phyloP scores from a whole-genome alignment of 331 rosid genomes.

The Rhamnella rubrinervis region DNA sequence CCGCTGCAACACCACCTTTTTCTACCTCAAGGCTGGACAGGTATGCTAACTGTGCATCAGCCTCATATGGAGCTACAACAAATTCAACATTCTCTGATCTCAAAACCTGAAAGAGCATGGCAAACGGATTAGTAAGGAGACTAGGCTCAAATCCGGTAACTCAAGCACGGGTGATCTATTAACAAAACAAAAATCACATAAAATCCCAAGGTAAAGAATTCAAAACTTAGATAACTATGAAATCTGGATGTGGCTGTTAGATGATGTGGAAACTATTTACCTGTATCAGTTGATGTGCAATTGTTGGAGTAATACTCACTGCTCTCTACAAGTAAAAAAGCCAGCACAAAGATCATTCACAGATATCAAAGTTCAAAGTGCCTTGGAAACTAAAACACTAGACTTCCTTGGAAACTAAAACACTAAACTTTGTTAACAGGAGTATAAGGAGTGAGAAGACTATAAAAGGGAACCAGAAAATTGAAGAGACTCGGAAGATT shows the following conservation, averaged over 20 bases:
- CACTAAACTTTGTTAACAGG: neutral
- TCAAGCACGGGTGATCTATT: neutral
- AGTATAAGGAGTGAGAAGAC: neutral
- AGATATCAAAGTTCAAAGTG: neutral
- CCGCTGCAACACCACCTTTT: slow-evolving; percentile 71
- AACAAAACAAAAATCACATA: neutral
- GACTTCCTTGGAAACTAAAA: too few species aligned
- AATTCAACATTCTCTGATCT: slow-evolving; percentile 79
- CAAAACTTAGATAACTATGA: neutral
- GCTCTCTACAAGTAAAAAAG: slow-evolving; percentile 63
- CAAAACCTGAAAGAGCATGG: slow-evolving; percentile 51
- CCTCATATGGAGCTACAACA: slow-evolving; percentile 96
- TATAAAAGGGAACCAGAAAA: neutral
- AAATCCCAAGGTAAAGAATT: neutral
- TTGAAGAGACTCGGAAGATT: neutral
- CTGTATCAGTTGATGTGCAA: slow-evolving; percentile 80
- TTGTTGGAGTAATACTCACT: slow-evolving; percentile 68
- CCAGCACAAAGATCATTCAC: slow-evolving; percentile 14
- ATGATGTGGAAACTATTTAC: slow-evolving; percentile 32
- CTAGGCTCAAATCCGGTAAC: neutral
- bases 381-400: neutral
- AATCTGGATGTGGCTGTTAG: neutral
- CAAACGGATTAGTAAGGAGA: slow-evolving; percentile 2
- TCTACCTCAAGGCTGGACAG: slow-evolving; percentile 55
- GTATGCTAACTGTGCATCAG: slow-evolving; percentile 94